Evolutionary conservation across 2,329 filamentous ascomycete species (phyloP), one percentile per base, ranked within the genome.

Genomic region (Ophiosphaerella korrae): DNA sequence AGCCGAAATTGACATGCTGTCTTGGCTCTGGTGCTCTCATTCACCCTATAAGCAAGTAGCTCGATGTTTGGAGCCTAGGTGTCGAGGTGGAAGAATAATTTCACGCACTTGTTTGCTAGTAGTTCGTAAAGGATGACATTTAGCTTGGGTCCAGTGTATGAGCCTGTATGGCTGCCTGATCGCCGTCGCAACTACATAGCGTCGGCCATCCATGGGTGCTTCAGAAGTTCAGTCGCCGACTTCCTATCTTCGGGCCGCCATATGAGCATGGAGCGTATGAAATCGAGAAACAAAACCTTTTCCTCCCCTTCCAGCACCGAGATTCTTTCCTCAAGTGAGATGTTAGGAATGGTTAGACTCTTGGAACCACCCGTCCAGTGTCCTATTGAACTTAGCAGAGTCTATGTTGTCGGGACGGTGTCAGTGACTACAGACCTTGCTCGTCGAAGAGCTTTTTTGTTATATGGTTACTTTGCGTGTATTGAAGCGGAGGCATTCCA

Each of bases 241-340:
- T 56, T 55, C 33, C 70, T 62, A 29, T 73, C 62, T 58, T 74
- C 71, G 1, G 72, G 72, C 32, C 51, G 63, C 72, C 71, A 74
- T 41, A 61, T 60, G 33, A 75, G 57, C 67, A 73, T 73, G 48
- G 64, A 69, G 11, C 64, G 53, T 55, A 74, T 65, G 43, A 74
- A 74, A 14, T 50, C 43, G 21, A 75, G 55, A 53, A 75, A 75
- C 7, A 51, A 41, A 37, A 58, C 50, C 45, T 71, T 72, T 35
- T 40, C 61, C 57, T 66, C 58, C 13, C 62, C 64, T 36, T 65
- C 40, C 43, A 71, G 59, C 35, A 24, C 44, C 11, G 55, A 53
- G 21, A 63, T 9, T 52, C 36, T 37, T 50, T 55, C 50, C 38
- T 58, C 50, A 31, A 63, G 60, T 38, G 54, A 62, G 29, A 60